A percentile compares a stretch with the other conserved stretches of the same genome.
Evolutionary conservation across 768 basidiomycete genomes (phyloP).

Genomic region (Rubroboletus pulcherrimus): DNA sequence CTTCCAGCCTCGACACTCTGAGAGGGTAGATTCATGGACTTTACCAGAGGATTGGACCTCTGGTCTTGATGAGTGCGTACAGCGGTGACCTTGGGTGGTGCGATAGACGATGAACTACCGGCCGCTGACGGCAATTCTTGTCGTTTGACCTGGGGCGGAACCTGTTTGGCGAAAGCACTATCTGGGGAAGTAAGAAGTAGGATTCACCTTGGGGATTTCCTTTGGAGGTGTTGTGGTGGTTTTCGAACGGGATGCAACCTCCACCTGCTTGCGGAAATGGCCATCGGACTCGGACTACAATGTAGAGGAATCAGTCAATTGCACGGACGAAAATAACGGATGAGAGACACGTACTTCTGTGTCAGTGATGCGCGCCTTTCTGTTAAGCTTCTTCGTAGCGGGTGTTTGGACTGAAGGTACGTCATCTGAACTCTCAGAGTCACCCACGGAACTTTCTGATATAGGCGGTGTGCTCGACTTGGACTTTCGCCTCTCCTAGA

Average conservation of each 20-base stretch:
- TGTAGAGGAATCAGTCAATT: background rate
- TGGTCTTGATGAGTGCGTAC: constrained; percentile 32
- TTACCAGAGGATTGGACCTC: constrained; percentile 30
- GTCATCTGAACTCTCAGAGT: constrained; percentile 10
- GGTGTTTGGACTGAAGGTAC: background rate
- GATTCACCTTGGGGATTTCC: constrained; percentile 12
- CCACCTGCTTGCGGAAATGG: background rate
- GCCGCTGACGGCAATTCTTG: constrained; percentile 2
- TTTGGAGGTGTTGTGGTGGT: background rate
- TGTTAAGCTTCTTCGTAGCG: constrained; percentile 1
- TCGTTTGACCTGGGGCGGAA: constrained; percentile 1
- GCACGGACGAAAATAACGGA: background rate
- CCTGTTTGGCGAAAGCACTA: constrained; percentile 5
- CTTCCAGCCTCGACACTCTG: constrained; percentile 28
- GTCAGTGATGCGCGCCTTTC: constrained; percentile 1
- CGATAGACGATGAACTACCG: constrained; percentile 1
- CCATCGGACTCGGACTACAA: constrained; percentile 19
- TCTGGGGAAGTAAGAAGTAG: background rate
- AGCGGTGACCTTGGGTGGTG: constrained; percentile 13
- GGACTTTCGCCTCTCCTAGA: constrained; percentile 17
- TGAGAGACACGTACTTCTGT: constrained; percentile 12
- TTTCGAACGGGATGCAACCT: constrained; percentile 1
- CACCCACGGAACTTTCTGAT: constrained; percentile 7
- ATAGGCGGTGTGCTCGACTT: constrained; percentile 3
- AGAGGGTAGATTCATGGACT: constrained; percentile 25